A percentile compares a stretch with the other conserved stretches of the same genome.
Conservation (phyloP, 495 filamentous ascomycete species). For the Aspergillus affinis region DNA sequence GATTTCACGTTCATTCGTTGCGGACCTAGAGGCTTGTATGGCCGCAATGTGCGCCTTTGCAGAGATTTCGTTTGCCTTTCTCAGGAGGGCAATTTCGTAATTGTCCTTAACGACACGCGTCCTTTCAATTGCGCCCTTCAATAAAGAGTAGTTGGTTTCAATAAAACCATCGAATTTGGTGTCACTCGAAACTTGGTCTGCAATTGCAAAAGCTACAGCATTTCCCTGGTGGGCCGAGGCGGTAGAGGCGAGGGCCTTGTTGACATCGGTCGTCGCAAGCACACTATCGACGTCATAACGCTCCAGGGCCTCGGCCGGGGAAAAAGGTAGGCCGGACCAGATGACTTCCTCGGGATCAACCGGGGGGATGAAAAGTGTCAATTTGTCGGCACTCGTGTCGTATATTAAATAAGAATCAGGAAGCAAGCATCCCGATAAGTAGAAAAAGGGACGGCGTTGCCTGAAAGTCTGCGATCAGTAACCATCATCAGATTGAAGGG, state of each 20-base stretch:
- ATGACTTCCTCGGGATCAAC: slow-evolving; percentile 88
- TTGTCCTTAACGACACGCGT: slow-evolving; percentile 77
- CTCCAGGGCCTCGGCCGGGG: slow-evolving; percentile 65
- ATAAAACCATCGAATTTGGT: slow-evolving; percentile 65
- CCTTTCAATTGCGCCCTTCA: slow-evolving; percentile 77
- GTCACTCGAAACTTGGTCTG: slow-evolving; percentile 64
- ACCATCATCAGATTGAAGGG: neutral
- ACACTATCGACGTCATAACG: slow-evolving; percentile 84
- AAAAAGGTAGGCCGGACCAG: slow-evolving; percentile 88
- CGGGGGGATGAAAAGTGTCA: slow-evolving; percentile 91
- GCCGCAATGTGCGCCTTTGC: slow-evolving; percentile 72
- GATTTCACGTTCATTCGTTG: slow-evolving; percentile 78
- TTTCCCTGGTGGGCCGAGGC: slow-evolving; percentile 45
- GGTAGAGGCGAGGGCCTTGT: slow-evolving; percentile 55
- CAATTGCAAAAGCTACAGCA: slow-evolving; percentile 65
- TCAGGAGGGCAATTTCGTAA: slow-evolving; percentile 81
- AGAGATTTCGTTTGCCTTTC: slow-evolving; percentile 79
- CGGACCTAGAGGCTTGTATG: slow-evolving; percentile 61
- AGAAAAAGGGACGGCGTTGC: slow-evolving; percentile 93
- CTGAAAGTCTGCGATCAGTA: slow-evolving; percentile 19
- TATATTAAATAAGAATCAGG: slow-evolving; percentile 83
- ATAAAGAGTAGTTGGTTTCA: slow-evolving; percentile 55
- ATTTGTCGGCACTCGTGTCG: slow-evolving; percentile 65
- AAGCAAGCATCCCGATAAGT: slow-evolving; percentile 82
- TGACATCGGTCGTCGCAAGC: slow-evolving; percentile 66